Evolutionary conservation across 2,329 filamentous ascomycete species (phyloP), one percentile per base, ranked within the genome.

Genomic region (Arthroderma uncinatum): DNA sequence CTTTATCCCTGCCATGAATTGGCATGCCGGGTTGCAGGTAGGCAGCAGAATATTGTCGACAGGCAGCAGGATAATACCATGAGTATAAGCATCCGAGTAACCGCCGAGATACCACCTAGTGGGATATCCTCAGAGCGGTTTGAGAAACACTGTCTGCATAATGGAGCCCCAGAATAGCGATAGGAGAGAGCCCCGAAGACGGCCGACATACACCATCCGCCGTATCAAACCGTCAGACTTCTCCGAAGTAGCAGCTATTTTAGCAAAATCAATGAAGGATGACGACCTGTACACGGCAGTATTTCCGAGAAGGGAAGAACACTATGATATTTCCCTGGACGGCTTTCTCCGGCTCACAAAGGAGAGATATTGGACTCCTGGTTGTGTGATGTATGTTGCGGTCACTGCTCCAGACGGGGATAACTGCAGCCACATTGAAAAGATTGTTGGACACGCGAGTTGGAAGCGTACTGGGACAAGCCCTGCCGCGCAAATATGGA

Each of bases 271-370:
- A 9, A 56, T 63, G 54, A 59, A 57, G 12, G 58, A 64, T 21
- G 63, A 64, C 25, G 60, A 64, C 21, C 36, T 64, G n/a, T 58
- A 56, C 10, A 28, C 28, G 4, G 62, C 57, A 42, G 36, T 64
- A 10, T 58, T 58, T 16, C 64, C 64, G 12, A 21, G 58, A 36
- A 61, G 63, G 36, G 30, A 59, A 33, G 23, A 60, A 34, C 55
- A 63, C 56, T 63, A 61, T 3, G 36, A 56, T 23, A 55, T 60
- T 53, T 61, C 61, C 53, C 59, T 63, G 21, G 53, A 57, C 23
- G 50, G 57, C 10, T 61, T 62, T 40, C 52, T 64, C 21, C 57
- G 57, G 28, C 54, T 61, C 16, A 34, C 58, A 4, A 63, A 61
- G 55, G 39, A 39, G 39, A 40, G 61, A 16, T 61, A 58, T 34